Base-by-base conservation (phyloP, 139 green algal species). In the Volvox africanus region DNA sequence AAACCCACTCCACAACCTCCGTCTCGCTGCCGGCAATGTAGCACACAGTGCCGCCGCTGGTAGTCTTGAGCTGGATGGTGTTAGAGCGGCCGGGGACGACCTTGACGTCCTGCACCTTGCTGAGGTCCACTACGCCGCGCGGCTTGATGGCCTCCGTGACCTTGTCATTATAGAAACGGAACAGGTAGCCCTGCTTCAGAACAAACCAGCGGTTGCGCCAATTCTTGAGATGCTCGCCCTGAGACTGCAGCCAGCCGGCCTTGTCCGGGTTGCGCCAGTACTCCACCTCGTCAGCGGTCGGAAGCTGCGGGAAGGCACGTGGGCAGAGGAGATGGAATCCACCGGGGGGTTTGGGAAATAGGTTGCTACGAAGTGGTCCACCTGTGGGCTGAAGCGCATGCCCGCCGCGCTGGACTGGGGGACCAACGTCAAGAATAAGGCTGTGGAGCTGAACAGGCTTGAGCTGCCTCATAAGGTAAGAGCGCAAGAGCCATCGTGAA, bases 181-280 rank as follows among this genome's bases (percentile, higher is more conserved):
- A 99, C 18, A 99, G 91, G 93, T 96, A 97, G 75, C 96, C 96
- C 79, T 98, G 93, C 92, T 99, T 99, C 32, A 99, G 94, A n/a
- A 99, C 95, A 84, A 99, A 98, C 97, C 97, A 99, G 87, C 97
- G 95, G 77, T 96, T 96, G 82, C 97, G 94, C 97, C 97, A 99
- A 9, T 93, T 97, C 83, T 97, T 97, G 80, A 99, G 94, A 61
- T 97, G 89, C 26, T 99, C 97, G 22, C 96, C 96, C 87, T 99
- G 97, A 26, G 92, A 97, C 80, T 98, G 94, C 92, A 99, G 94
- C 97, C 97, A 99, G 28, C 97, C 97, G 0, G 91, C 92, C 94
- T 98, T 99, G 67, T 99, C 97, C 0, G 97, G 88, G 21, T 81
- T 67, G 24, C 89, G 87, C 97, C 97, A 99, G 89, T 98, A 99